These are phyloP conservation scores for Aspergillus fijiensis DNA, from an alignment of 2,329 filamentous ascomycete species.

Conservation along the genomic window DNA sequence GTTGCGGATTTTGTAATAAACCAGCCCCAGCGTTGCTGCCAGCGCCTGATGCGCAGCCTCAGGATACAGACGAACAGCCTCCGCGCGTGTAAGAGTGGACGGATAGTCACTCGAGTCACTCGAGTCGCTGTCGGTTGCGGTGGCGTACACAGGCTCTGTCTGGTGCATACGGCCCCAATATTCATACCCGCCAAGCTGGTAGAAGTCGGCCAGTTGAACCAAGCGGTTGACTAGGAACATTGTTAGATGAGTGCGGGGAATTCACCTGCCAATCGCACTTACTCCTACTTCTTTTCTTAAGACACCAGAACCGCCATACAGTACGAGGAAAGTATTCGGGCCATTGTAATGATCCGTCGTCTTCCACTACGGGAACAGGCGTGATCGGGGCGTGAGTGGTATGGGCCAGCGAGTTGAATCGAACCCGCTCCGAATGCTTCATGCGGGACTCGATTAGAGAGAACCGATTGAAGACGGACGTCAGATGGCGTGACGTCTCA, in stretches of 20 bases:
- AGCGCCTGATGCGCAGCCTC: slow-evolving; percentile 43
- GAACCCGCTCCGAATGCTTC: slow-evolving; percentile 38
- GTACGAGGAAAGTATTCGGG: slow-evolving; percentile 41
- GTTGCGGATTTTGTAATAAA: slow-evolving; percentile 44
- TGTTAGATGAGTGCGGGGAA: slow-evolving; percentile 9
- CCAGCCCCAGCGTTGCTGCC: slow-evolving; percentile 40
- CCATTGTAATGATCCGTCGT: slow-evolving; percentile 37
- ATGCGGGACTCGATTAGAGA: slow-evolving; percentile 34
- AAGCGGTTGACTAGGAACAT: slow-evolving; percentile 37
- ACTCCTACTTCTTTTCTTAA: slow-evolving; percentile 43
- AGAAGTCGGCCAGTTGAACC: slow-evolving; percentile 42
- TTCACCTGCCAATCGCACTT: slow-evolving; percentile 21
- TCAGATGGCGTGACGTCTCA: slow-evolving; percentile 33
- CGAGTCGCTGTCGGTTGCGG: slow-evolving; percentile 36
- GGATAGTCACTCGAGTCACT: slow-evolving; percentile 41
- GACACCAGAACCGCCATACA: slow-evolving; percentile 44
- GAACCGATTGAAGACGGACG: slow-evolving; percentile 29
- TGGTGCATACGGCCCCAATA: slow-evolving; percentile 40
- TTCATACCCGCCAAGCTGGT: slow-evolving; percentile 40
- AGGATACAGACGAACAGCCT: slow-evolving; percentile 37
- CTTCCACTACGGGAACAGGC: slow-evolving; percentile 35
- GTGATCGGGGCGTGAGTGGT: slow-evolving; percentile 40
- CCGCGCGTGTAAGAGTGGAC: slow-evolving; percentile 34
- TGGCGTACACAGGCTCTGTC: slow-evolving; percentile 24
- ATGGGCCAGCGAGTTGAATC: slow-evolving; percentile 43